These are phyloP conservation scores for Bothriochloa decipiens DNA, from an alignment of 176 grass and related monocot species.

Conservation along the genomic window DNA sequence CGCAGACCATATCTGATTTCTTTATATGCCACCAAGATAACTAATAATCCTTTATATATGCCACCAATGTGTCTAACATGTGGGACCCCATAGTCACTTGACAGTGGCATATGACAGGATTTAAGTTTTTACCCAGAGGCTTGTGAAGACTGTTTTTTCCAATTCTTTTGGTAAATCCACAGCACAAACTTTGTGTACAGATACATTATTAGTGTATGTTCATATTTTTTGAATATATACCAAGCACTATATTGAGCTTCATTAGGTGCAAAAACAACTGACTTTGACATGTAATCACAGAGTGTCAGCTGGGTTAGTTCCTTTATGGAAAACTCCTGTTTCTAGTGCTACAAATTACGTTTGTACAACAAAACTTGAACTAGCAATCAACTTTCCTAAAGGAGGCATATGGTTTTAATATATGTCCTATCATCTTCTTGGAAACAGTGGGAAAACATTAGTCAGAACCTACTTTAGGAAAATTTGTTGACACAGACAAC, in stretches of 20 bases:
- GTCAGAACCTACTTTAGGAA: background rate
- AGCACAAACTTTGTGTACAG: background rate
- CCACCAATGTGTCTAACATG: background rate
- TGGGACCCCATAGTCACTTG: background rate
- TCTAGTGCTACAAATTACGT: background rate
- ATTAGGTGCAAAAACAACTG: constrained; percentile 12
- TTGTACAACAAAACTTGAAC: constrained; percentile 1
- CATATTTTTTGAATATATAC: background rate
- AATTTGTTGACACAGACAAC: background rate
- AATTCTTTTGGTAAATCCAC: background rate
- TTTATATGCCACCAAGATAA: background rate
- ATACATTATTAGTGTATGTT: background rate
- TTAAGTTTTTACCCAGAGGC: background rate
- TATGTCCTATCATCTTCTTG: constrained; percentile 11
- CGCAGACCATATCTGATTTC: background rate
- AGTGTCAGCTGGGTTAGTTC: background rate
- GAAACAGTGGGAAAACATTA: constrained; percentile 4
- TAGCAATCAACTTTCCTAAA: background rate
- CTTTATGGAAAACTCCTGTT: background rate
- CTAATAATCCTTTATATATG: background rate
- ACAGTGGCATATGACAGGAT: background rate
- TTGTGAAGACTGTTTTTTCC: background rate
- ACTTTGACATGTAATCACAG: background rate
- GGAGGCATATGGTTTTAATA: constrained; percentile 5
- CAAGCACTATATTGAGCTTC: background rate